A percentile compares a stretch with the other conserved stretches of the same genome.
These are phyloP conservation scores for Biscogniauxia sp. DNA, from an alignment of 2,329 filamentous ascomycete species.

Conservation along the genomic window DNA sequence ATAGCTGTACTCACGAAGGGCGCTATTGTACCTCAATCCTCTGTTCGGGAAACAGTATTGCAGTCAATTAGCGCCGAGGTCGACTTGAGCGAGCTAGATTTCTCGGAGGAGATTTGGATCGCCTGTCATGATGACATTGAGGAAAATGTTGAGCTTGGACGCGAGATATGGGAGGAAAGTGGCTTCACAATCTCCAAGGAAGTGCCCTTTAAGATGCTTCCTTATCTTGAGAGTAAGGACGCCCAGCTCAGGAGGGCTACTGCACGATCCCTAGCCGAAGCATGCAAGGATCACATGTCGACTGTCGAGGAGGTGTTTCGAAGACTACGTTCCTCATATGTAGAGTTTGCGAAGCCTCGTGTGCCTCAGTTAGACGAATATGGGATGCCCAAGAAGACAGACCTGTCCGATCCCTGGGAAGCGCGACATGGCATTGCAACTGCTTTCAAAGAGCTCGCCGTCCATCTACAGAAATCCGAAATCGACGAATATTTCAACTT, in stretches of 20 bases:
- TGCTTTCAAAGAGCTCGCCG: conserved; percentile 78
- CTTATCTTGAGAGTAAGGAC: conserved; percentile 78
- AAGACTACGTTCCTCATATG: conserved; percentile 68
- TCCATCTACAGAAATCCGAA: conserved; percentile 64
- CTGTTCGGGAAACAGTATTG: conserved; percentile 79
- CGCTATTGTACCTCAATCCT: conserved; percentile 71
- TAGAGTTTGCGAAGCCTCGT: conserved; percentile 76
- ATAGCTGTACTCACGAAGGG: conserved; percentile 75
- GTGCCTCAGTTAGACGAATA: conserved; percentile 85
- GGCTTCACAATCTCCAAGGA: conserved; percentile 67
- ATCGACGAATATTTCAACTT: conserved; percentile 80
- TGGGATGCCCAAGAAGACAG: conserved; percentile 89
- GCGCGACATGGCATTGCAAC: conserved; percentile 83
- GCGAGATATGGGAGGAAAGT: conserved; percentile 94
- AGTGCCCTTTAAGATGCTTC: conserved; percentile 65
- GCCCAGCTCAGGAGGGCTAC: conserved; percentile 79
- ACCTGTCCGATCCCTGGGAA: conserved; percentile 88
- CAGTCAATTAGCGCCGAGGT: conserved; percentile 90
- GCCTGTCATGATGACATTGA: conserved; percentile 86
- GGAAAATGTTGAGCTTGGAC: conserved; percentile 80
- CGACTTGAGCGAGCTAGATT: conserved; percentile 82
- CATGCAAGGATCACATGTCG: conserved; percentile 58
- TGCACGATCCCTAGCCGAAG: conserved; percentile 76
- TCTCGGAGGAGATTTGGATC: conserved; percentile 90
- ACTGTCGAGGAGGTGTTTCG: conserved; percentile 62